Evolutionary conservation across 441 rosid genomes (phyloP).

Genomic region (Populus hybrid): DNA sequence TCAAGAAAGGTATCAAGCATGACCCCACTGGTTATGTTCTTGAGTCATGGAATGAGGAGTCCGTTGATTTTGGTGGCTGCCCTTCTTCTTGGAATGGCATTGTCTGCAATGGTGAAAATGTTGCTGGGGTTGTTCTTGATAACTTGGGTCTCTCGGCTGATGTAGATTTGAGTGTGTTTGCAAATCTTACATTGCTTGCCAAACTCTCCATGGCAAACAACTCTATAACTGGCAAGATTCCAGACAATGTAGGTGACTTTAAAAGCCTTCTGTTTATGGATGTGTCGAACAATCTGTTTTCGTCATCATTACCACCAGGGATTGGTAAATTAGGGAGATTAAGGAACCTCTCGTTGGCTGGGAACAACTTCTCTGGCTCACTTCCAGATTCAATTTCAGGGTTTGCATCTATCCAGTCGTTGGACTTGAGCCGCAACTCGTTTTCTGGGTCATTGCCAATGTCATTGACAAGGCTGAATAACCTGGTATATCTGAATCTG

Average conservation of each 20-base stretch:
- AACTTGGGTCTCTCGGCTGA: conserved; percentile 76
- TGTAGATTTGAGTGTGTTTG: conserved; percentile 70
- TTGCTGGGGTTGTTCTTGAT: conserved; percentile 85
- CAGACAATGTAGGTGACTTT: conserved; percentile 59
- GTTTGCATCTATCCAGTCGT: conserved; percentile 61
- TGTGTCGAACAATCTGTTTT: conserved; percentile 73
- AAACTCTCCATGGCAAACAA: conserved; percentile 90
- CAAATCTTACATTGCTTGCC: conserved; percentile 85
- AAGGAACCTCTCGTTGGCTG: conserved; percentile 71
- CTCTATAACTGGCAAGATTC: conserved; percentile 67
- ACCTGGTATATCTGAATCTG: conserved; percentile 59
- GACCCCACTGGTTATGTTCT: conserved; percentile 94
- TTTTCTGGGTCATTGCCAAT: conserved; percentile 68
- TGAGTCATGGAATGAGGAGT: conserved; percentile 93
- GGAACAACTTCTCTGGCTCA: conserved; percentile 89
- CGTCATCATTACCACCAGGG: conserved; percentile 52
- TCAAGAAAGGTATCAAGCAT: conserved; percentile 91
- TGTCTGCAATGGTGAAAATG: conserved; percentile 84
- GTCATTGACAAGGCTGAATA: conserved; percentile 57
- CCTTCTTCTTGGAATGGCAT: conserved; percentile 98
- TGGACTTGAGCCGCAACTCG: conserved; percentile 85
- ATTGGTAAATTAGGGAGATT: conserved; percentile 66
- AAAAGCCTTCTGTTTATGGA: conserved; percentile 75
- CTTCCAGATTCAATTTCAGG: conserved; percentile 68
- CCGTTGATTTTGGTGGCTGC: conserved; percentile 91